These are phyloP conservation scores for Fragilaria crotonensis DNA, from an alignment of 108 stramenopile species.

Conservation along the genomic window DNA sequence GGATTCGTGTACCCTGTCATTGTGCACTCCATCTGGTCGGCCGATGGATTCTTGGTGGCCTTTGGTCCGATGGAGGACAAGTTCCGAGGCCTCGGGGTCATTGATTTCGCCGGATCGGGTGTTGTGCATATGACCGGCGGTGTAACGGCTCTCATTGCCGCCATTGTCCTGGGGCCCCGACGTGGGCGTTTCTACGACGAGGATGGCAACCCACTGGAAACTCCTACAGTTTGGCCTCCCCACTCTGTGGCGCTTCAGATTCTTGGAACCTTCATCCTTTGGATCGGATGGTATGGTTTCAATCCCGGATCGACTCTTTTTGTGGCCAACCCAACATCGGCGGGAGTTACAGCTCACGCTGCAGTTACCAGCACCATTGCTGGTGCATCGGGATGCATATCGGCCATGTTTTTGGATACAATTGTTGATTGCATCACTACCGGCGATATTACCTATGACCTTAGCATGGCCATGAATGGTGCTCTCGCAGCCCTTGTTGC, in stretches of 20 bases:
- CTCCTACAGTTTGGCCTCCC: slow-evolving; percentile 56
- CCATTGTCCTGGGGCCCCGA: slow-evolving; percentile 77
- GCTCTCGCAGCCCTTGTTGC: slow-evolving; percentile 63
- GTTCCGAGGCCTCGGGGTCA: slow-evolving; percentile 47
- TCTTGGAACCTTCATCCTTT: slow-evolving; percentile 81
- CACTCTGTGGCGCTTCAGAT: slow-evolving; percentile 55
- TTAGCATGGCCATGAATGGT: slow-evolving; percentile 69
- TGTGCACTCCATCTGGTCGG: slow-evolving; percentile 72
- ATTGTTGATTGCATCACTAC: slow-evolving; percentile 36
- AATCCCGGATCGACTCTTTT: slow-evolving; percentile 78
- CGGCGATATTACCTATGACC: slow-evolving; percentile 58
- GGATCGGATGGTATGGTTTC: slow-evolving; percentile 95
- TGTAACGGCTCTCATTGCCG: slow-evolving; percentile 68
- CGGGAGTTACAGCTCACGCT: slow-evolving; percentile 45
- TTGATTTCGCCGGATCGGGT: slow-evolving; percentile 90
- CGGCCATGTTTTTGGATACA: slow-evolving; percentile 48
- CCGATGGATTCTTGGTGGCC: slow-evolving; percentile 59
- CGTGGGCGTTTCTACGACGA: slow-evolving; percentile 76
- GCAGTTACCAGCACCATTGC: slow-evolving; percentile 82
- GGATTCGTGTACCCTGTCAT: slow-evolving; percentile 86
- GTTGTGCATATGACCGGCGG: slow-evolving; percentile 94
- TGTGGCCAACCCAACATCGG: slow-evolving; percentile 20
- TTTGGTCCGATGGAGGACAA: slow-evolving; percentile 16
- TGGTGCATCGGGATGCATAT: slow-evolving; percentile 46
- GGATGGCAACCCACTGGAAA: slow-evolving; percentile 44